Evolutionary conservation across 257 asterid species (phyloP).

Genomic region (Misopates orontium): DNA sequence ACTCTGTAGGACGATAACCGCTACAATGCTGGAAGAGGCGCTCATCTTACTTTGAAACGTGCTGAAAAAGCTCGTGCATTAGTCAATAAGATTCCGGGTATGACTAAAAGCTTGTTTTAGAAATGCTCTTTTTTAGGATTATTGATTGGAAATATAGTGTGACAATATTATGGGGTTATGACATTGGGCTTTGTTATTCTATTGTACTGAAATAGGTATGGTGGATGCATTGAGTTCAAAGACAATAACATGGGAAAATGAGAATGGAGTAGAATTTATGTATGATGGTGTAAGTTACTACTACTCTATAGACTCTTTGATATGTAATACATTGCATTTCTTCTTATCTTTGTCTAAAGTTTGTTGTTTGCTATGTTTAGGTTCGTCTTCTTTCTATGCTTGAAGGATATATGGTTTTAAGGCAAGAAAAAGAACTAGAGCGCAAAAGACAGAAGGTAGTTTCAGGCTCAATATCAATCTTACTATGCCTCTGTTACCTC

Average conservation of each 20-base stretch:
- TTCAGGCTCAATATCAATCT: constrained; percentile 13
- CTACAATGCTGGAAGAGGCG: constrained; percentile 95
- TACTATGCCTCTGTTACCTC: constrained; percentile 9
- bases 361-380: constrained; percentile 36
- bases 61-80: constrained; percentile 96
- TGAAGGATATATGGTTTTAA: constrained; percentile 64
- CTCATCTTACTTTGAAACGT: constrained; percentile 92
- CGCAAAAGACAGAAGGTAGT: constrained; percentile 87
- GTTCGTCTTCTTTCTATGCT: constrained; percentile 85
- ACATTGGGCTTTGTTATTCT: constrained; percentile 3
- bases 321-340: constrained; percentile 2
- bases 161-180: constrained; percentile 12
- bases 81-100: constrained; percentile 95
- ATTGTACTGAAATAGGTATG: constrained; percentile 57
- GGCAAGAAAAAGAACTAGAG: constrained; percentile 85
- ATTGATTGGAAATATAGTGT: not conserved
- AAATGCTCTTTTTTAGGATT: not conserved
- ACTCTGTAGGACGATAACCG: constrained; percentile 83
- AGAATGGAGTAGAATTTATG: constrained; percentile 71
- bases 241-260: constrained; percentile 82
- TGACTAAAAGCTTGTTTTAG: constrained; percentile 16
- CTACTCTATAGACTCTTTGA: constrained; percentile 3
- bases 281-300: constrained; percentile 92
- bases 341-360: not conserved
- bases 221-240: constrained; percentile 85